Evolutionary conservation across 345 rosid species (phyloP), one percentile per base, ranked within the genome.

Genomic region (Firmiana major): DNA sequence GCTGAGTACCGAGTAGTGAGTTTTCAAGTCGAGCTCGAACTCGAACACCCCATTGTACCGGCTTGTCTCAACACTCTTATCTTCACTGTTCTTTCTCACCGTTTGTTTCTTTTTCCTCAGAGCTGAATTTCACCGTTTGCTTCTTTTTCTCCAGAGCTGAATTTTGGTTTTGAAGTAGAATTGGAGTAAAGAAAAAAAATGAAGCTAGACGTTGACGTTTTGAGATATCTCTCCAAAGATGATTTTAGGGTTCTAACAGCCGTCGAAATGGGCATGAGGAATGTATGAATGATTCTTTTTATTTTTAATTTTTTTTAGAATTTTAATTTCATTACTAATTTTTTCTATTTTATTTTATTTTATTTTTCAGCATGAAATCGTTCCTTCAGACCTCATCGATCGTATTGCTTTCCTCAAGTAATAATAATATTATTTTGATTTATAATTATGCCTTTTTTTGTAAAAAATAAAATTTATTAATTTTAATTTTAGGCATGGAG

Each of bases 211-310:
- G 93, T 92, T 65, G 86, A 95, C 34, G 97, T 86, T 11, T 83
- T 93, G 80, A 82, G 98, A 66, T 93, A 92, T 72, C 89, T 96
- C 22, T 89, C 94, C 2, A 93, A 90, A 78, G 99, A 92, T 80
- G 97, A 96, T 83, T 93, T 96, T 77, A 89, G 92, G 86, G 94
- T 96, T 86, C 91, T 96, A 60, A 92, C 98, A 7, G 97, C 97
- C 0, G 98, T 95, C 6, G 98, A 95, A 80, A 87, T 90, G 99
- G 99, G 97, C 80, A 92, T 89, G 98, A 81, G 98, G 70, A 93
- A 93, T 73, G 97, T 94, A n/a, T n/a, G n/a, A n/a, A 57, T 31
- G 15, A 4, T 63, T 68, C 1, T 46, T 46, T 0, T 46, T 68
- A 2, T 1, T 17, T 69, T 69, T 19, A 5, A 17, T 53, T 0